Conservation (phyloP, 768 basidiomycete species). For the Suillus subalutaceus region DNA sequence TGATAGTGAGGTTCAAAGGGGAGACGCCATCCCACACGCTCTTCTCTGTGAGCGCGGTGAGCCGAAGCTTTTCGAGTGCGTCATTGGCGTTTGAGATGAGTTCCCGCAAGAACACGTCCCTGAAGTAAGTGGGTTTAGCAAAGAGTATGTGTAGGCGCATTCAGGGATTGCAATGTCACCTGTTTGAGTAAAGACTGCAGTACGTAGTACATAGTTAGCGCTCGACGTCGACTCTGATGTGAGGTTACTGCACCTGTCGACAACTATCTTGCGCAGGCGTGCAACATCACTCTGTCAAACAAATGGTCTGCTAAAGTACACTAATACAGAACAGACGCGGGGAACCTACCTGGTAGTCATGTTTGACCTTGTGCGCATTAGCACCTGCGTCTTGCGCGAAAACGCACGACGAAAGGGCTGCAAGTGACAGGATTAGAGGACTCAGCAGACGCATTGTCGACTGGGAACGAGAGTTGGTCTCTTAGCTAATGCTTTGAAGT, state of each 20-base stretch:
- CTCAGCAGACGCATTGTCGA: constrained; percentile 60
- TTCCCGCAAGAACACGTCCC: constrained; percentile 88
- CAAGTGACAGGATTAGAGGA: constrained; percentile 51
- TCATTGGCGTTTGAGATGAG: constrained; percentile 95
- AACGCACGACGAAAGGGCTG: constrained; percentile 45
- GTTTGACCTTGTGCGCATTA: constrained; percentile 53
- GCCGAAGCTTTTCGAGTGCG: constrained; percentile 91
- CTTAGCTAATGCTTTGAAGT: background rate
- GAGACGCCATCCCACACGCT: constrained; percentile 67
- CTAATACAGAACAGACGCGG: background rate
- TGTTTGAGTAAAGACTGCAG: constrained; percentile 79
- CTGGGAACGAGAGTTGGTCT: constrained; percentile 5
- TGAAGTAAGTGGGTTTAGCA: constrained; percentile 28
- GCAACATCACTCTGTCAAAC: constrained; percentile 82
- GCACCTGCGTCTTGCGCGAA: constrained; percentile 50
- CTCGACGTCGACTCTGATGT: background rate
- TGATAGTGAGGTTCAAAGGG: constrained; percentile 89
- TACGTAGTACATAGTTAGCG: constrained; percentile 2
- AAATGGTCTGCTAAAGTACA: constrained; percentile 6
- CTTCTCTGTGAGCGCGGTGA: constrained; percentile 81
- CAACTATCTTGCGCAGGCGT: constrained; percentile 90
- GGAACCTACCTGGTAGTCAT: constrained; percentile 67
- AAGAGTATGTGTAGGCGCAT: background rate
- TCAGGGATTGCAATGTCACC: constrained; percentile 41
- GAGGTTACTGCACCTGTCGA: constrained; percentile 65